Percentiles rank a stretch among this genome's conserved stretches.
These are phyloP conservation scores for Falciphora oryzae DNA, from an alignment of 2,329 filamentous ascomycete species.

Conservation along the genomic window DNA sequence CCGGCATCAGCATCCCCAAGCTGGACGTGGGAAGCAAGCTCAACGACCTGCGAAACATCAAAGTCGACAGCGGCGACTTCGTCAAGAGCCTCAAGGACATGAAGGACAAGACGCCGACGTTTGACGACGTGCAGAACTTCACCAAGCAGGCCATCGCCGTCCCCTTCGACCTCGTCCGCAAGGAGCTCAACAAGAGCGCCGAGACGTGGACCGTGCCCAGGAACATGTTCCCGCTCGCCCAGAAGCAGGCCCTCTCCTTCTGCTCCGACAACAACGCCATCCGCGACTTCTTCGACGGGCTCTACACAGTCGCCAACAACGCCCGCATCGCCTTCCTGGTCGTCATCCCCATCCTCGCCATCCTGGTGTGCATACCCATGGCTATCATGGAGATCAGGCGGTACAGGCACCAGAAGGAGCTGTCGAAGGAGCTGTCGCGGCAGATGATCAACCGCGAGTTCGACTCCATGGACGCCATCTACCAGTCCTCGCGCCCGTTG, in stretches of 20 bases:
- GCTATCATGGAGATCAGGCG: conserved; percentile 72
- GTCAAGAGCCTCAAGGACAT: conserved; percentile 64
- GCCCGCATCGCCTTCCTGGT: conserved; percentile 71
- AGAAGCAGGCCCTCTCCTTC: conserved; percentile 78
- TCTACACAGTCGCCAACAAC: conserved; percentile 60
- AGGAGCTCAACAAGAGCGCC: conserved; percentile 64
- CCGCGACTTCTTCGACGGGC: conserved; percentile 71
- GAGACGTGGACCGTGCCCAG: conserved; percentile 73
- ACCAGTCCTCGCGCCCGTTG: conserved; percentile 77
- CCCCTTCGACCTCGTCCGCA: conserved; percentile 77
- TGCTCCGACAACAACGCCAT: conserved; percentile 82
- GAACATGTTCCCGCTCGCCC: conserved; percentile 71
- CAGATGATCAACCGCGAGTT: conserved; percentile 58
- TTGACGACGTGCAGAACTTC: conserved; percentile 76
- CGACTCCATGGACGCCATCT: conserved; percentile 83
- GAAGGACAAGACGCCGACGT: conserved; percentile 75
- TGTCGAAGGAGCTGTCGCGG: conserved; percentile 62
- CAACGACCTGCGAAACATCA: conserved; percentile 60
- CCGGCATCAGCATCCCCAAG: conserved; percentile 6
- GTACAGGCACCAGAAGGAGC: conserved; percentile 67
- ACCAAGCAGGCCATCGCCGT: conserved; percentile 67
- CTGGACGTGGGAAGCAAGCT: conserved; percentile 59
- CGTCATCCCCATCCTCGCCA: conserved; percentile 65
- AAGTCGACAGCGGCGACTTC: conserved; percentile 61
- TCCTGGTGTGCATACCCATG: conserved; percentile 72